phyloP scores from a whole-genome alignment of 2,329 filamentous ascomycete species.

The Penicillium expansum region DNA sequence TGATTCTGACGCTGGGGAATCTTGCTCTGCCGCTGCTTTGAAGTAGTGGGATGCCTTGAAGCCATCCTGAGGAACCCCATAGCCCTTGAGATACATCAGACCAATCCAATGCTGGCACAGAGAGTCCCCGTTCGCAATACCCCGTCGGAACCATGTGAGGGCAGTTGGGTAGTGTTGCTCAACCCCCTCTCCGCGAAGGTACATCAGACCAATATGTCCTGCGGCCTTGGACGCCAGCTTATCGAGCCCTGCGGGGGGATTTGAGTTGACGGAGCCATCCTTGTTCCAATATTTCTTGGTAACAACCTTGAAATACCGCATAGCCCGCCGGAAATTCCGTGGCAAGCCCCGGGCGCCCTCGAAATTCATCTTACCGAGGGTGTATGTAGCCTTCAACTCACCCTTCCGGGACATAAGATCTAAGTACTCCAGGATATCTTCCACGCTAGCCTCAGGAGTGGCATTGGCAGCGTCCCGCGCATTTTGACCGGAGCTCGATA shows the following conservation, averaged over 20 bases:
- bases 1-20: conserved; percentile 76
- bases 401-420: conserved; percentile 88
- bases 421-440: conserved; percentile 92
- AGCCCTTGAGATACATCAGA: conserved; percentile 76
- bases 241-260: conserved; percentile 67
- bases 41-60: conserved; percentile 72
- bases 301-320: conserved; percentile 76
- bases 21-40: conserved; percentile 75
- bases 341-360: conserved; percentile 76
- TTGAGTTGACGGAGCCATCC: conserved; percentile 71
- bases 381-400: conserved; percentile 82
- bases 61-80: conserved; percentile 68
- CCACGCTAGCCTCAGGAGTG: conserved; percentile 79
- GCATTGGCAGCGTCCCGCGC: conserved; percentile 72
- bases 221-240: conserved; percentile 79
- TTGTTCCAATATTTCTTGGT: conserved; percentile 78
- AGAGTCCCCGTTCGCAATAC: conserved; percentile 70
- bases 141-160: conserved; percentile 78
- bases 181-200: conserved; percentile 80
- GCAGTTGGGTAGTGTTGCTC: conserved; percentile 75
- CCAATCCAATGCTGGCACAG: conserved; percentile 83
- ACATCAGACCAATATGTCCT: conserved; percentile 85
- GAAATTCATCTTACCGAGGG: conserved; percentile 81
- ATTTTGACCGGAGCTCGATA: conserved; percentile 79
- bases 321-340: conserved; percentile 69